Conservation (phyloP, 768 basidiomycete genomes). For the Boletales sp. region DNA sequence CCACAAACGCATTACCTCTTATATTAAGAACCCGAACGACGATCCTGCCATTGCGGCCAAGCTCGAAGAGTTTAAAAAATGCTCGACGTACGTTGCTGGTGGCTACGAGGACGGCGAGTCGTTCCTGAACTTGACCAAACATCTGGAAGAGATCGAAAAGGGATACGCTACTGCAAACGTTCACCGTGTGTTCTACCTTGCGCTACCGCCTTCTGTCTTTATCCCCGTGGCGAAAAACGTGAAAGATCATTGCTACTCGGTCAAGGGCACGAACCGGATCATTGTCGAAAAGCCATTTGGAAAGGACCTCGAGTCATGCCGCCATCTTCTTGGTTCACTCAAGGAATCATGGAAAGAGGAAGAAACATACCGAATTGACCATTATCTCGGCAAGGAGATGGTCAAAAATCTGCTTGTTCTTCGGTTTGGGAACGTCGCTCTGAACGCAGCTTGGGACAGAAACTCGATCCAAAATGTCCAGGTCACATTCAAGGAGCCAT, state of each 20-base stretch:
- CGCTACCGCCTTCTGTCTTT: slow-evolving; percentile 96
- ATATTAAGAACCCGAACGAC: slow-evolving; percentile 78
- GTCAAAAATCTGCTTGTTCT: slow-evolving; percentile 97
- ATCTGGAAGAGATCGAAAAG: slow-evolving; percentile 76
- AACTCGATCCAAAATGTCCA: slow-evolving; percentile 96
- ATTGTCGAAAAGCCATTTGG: slow-evolving; percentile 99
- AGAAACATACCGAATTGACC: slow-evolving; percentile 98
- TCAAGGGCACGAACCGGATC: slow-evolving; percentile 78
- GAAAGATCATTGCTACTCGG: slow-evolving; percentile 74
- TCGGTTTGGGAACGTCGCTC: slow-evolving; percentile 90
- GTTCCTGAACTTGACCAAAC: slow-evolving; percentile 73
- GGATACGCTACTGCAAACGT: slow-evolving; percentile 56
- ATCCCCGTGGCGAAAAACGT: slow-evolving; percentile 81
- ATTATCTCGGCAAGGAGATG: slow-evolving; percentile 99
- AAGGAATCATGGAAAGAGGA: slow-evolving; percentile 92
- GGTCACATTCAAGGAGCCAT: slow-evolving; percentile 99
- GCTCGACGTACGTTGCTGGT: slow-evolving; percentile 81
- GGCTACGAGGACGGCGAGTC: slow-evolving; percentile 82
- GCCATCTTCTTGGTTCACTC: slow-evolving; percentile 71
- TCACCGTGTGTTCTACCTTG: slow-evolving; percentile 95
- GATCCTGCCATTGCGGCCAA: slow-evolving; percentile 53
- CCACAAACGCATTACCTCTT: slow-evolving; percentile 75
- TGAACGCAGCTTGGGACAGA: slow-evolving; percentile 91
- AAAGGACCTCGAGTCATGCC: slow-evolving; percentile 84
- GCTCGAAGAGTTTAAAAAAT: slow-evolving; percentile 79